Base-by-base conservation (phyloP, 495 filamentous ascomycete species). In the Neurospora sp. region DNA sequence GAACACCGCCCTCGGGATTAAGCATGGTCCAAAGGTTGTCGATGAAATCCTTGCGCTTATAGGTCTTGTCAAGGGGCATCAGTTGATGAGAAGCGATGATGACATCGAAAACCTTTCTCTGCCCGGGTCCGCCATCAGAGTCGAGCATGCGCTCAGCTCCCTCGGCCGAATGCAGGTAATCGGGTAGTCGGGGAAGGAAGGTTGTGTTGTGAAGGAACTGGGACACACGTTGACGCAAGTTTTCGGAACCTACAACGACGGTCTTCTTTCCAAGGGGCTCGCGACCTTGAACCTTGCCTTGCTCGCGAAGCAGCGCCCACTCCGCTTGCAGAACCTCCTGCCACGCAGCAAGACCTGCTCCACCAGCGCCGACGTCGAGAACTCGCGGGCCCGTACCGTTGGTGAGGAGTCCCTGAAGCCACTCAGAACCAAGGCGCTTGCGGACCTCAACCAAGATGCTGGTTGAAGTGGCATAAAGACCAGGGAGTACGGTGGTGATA, bases 101-200 rank as follows among this genome's bases (percentile, higher is more conserved):
- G 71, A 99, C 81, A 79, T 99, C 96, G 77, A 90, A 98, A 42
- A 89, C 84, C 78, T 97, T 97, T 69, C 91, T 88, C 3, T 87
- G 87, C 69, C 86, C 81, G 0, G 83, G 76, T 5, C 75, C 75
- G 3, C 78, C 76, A 40, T 78, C 77, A 2, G 79, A 80, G 66
- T 88, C 83, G 9, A 87, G 74, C 70, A 78, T 75, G 6, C 81
- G 79, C 48, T 86, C 81, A 11, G 82, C 77, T 1, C 83, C 76
- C 5, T 81, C 78, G 8, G 79, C 76, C 3, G 84, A 83, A 72
- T 94, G 92, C n/a, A 93, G 75, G 75, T 94, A 93, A 76, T 99
- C 94, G n/a, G 96, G 96, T 38, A 98, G 83, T 2, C 94, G 92
- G 12, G 96, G 96, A 35, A 99, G 86, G 79, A 99, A 98, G 0